Evolutionary conservation across 352 stramenopile species (phyloP), one percentile per base, ranked within the genome.

Genomic region (Phytophthora macrochlamydospora): DNA sequence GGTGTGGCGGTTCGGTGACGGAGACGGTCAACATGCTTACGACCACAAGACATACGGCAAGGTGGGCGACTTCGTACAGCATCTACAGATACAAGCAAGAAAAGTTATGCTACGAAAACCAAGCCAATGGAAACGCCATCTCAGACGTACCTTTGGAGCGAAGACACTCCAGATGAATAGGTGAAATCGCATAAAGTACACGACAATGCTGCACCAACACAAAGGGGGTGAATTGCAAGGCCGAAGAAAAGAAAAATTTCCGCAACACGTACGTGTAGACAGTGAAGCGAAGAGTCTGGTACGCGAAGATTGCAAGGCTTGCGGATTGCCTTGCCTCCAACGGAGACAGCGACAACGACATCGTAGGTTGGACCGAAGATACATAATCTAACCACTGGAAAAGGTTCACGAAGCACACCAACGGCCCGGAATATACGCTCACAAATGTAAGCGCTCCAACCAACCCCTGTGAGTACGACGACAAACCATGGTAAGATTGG

Each of bases 121-220:
- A 54, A 57, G 11, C 7, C 13, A 37, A 44, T 30, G 37, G 13
- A 12, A 32, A 40, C 50, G 3, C 13, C 1, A 2, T 37, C 3
- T 38, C 46, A 24, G 11, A 24, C 29, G 24, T 65, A 96, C 89
- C 82, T 96, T 96, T 7, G 90, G 90, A 4, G 90, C 90, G 45
- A 96, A 97, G 5, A 97, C 90, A 40, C 89, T 96, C 90, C 90
- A 97, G 52, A 97, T 93, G 57, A 97, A 97, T 46, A 97, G 72
- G 65, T 97, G 90, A 62, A 94, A 94, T 40, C 90, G 86, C 89
- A 97, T 95, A 11, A 91, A 76, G 52, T 89, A 96, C 28, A 97
- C 85, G 42, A 97, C 77, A 9, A 88, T 61, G 9, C 87, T 97
- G 56, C 35, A 61, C 1, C 65, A 69, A 31, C 11, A 52, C n/a